Evolutionary conservation across 202 grass and related monocot genomes (phyloP).

Genomic region (Panicum virgatum): DNA sequence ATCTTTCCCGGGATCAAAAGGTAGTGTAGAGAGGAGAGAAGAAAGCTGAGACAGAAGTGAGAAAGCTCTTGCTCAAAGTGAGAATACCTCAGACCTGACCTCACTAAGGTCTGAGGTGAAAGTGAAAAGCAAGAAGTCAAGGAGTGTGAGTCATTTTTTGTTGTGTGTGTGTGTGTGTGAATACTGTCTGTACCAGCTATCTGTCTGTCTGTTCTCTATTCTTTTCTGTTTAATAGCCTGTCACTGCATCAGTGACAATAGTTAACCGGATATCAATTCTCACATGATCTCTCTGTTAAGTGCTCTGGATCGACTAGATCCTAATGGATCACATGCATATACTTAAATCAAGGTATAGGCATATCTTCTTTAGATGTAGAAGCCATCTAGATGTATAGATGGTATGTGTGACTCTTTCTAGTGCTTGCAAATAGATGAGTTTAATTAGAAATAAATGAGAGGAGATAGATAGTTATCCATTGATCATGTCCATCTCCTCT

Average conservation of each 20-base stretch:
- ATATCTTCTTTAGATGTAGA: too few species aligned
- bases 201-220: background rate
- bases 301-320: too few species aligned
- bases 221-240: slow-evolving; percentile 11
- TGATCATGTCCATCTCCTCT: too few species aligned
- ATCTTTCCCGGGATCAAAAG: slow-evolving; percentile 50
- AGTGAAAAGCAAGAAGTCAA: slow-evolving; percentile 23
- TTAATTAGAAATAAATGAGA: too few species aligned
- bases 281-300: slow-evolving; percentile 7
- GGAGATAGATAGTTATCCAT: too few species aligned
- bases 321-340: too few species aligned
- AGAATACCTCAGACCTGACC: background rate
- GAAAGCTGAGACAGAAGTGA: background rate
- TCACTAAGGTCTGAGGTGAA: background rate
- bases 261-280: slow-evolving; percentile 23
- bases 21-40: slow-evolving; percentile 38
- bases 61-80: slow-evolving; percentile 32
- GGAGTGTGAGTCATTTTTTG: slow-evolving; percentile 15
- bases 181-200: slow-evolving; percentile 42
- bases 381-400: too few species aligned
- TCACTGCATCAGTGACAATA: slow-evolving; percentile 25
- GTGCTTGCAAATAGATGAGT: too few species aligned
- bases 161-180: too few species aligned
- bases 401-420: too few species aligned
- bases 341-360: too few species aligned